These are phyloP conservation scores for Sugiyamaella grinbergsii DNA, from an alignment of 1,139 yeast genomes.

Conservation along the genomic window DNA sequence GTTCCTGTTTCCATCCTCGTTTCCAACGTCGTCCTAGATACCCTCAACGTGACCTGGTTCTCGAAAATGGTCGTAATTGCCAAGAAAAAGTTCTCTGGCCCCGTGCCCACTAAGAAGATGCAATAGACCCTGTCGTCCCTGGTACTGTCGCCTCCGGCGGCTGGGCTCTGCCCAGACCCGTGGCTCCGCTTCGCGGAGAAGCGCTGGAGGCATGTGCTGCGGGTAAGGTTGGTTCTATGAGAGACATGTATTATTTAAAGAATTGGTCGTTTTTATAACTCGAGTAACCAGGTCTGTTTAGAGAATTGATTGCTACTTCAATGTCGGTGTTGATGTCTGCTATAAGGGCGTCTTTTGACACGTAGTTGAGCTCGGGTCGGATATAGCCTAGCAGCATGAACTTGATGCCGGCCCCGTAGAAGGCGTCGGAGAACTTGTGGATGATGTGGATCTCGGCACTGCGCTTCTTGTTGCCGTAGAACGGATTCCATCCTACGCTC, in stretches of 20 bases:
- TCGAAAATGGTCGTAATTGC: slow-evolving; percentile 76
- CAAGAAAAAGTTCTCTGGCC: slow-evolving; percentile 15
- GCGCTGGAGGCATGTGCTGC: background rate
- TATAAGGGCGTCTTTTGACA: slow-evolving; percentile 82
- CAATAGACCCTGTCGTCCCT: background rate
- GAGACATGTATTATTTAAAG: slow-evolving; percentile 23
- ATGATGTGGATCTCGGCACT: slow-evolving; percentile 74
- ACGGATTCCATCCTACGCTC: slow-evolving; percentile 97
- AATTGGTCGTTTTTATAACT: slow-evolving; percentile 33
- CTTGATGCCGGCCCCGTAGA: slow-evolving; percentile 79
- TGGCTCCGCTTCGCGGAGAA: background rate
- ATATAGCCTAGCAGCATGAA: slow-evolving; percentile 82
- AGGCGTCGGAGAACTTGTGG: slow-evolving; percentile 64
- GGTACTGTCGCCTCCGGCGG: too few relatives aligned
- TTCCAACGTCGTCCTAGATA: slow-evolving; percentile 66
- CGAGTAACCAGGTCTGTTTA: slow-evolving; percentile 45
- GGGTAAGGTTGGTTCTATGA: background rate
- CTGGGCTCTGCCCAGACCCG: too few relatives aligned
- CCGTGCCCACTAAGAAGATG: slow-evolving; percentile 1
- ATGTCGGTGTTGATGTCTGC: slow-evolving; percentile 84
- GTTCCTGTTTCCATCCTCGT: slow-evolving; percentile 55
- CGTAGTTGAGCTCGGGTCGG: slow-evolving; percentile 87
- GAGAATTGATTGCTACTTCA: slow-evolving; percentile 57
- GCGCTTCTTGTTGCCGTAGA: slow-evolving; percentile 72
- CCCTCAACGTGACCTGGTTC: slow-evolving; percentile 65